Evolutionary conservation across 1,284 basidiomycete species (phyloP).

Genomic region (Marasmius sp.): DNA sequence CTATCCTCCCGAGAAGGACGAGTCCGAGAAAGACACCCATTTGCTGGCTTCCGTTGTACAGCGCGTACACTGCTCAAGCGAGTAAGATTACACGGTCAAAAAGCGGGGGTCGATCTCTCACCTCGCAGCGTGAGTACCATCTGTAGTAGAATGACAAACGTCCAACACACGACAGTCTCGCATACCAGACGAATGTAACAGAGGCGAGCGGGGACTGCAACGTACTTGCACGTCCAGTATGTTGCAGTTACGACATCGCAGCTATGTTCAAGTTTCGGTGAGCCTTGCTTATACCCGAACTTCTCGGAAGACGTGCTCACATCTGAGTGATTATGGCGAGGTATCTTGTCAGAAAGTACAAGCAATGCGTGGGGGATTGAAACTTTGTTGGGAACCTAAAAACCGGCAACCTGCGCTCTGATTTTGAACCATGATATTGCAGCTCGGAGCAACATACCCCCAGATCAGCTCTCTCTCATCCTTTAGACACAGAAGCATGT

Average conservation of each 20-base stretch:
- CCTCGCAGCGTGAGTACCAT: neutral
- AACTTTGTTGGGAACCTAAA: too few relatives aligned
- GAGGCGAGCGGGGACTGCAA: neutral
- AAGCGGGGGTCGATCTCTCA: neutral
- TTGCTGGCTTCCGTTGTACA: neutral
- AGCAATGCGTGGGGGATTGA: neutral
- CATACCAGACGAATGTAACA: neutral
- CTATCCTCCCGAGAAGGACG: neutral
- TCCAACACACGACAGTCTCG: neutral
- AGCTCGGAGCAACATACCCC: too few relatives aligned
- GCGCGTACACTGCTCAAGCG: neutral
- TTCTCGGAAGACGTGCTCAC: neutral
- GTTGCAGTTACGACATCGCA: neutral
- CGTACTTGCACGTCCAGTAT: neutral
- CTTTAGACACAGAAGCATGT: too few relatives aligned
- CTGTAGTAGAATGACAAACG: neutral
- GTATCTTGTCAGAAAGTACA: neutral
- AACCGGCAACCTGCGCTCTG: too few relatives aligned
- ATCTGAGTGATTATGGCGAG: neutral
- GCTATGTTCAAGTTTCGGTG: neutral
- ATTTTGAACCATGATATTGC: too few relatives aligned
- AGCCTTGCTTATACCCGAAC: neutral
- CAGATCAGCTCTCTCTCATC: too few relatives aligned
- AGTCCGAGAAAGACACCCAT: neutral
- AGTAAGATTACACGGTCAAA: neutral